Conservation (phyloP, 179 eudicot species). For the Vitellaria paradoxa region DNA sequence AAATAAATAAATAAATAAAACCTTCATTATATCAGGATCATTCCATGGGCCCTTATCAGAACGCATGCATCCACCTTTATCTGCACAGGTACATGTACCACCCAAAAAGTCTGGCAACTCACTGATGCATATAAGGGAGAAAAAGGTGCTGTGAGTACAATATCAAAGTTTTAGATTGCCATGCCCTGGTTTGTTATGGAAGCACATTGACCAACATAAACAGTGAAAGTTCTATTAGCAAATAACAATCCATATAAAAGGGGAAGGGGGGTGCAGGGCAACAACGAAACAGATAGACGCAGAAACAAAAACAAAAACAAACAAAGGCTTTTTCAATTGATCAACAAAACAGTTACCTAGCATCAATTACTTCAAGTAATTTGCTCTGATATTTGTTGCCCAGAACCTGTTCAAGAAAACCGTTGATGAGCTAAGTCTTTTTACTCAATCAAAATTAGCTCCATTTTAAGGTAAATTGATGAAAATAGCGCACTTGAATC, state of each 20-base stretch:
- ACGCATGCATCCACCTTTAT: constrained; percentile 60
- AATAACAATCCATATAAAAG: not conserved
- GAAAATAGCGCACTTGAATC: constrained; percentile 54
- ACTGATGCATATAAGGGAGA: constrained; percentile 28
- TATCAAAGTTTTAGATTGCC: not conserved
- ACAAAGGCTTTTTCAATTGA: not conserved
- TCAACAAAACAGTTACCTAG: constrained; percentile 44
- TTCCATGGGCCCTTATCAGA: constrained; percentile 77
- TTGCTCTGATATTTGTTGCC: constrained; percentile 91
- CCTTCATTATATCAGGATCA: constrained; percentile 62
- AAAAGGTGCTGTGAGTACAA: constrained; percentile 13
- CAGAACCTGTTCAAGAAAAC: constrained; percentile 62
- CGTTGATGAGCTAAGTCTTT: not conserved
- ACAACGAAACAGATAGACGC: too few species aligned
- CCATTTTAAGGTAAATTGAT: not conserved
- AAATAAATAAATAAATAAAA: too few species aligned
- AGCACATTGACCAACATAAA: not conserved
- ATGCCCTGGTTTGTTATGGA: constrained; percentile 7
- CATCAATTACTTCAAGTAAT: constrained; percentile 84
- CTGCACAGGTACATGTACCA: constrained; percentile 59
- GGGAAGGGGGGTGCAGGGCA: too few species aligned
- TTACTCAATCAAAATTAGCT: not conserved
- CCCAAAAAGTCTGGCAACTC: constrained; percentile 67
- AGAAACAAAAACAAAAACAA: too few species aligned
- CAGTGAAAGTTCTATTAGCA: not conserved